Percentiles rank a stretch among this genome's conserved stretches.
Evolutionary conservation across 495 filamentous ascomycete species (phyloP).

Genomic region (Xylaria nigripes): DNA sequence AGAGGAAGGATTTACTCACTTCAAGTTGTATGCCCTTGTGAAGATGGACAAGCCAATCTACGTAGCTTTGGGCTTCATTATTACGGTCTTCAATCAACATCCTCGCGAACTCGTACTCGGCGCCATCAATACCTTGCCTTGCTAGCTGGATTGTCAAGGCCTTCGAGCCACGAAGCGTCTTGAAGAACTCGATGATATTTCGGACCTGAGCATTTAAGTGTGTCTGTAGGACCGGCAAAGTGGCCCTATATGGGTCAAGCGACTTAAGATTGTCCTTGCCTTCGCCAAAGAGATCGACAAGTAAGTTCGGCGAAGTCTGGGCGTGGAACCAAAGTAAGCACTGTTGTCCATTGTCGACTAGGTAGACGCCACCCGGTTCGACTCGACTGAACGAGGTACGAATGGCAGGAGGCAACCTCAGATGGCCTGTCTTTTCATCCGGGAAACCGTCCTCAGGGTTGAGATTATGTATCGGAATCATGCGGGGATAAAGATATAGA

Average conservation of each 20-base stretch:
- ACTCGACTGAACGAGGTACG: slow-evolving; percentile 87
- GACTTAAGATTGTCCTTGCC: slow-evolving; percentile 60
- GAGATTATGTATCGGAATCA: slow-evolving; percentile 86
- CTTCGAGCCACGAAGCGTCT: slow-evolving; percentile 73
- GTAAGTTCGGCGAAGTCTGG: slow-evolving; percentile 64
- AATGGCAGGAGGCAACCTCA: slow-evolving; percentile 65
- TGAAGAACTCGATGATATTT: slow-evolving; percentile 83
- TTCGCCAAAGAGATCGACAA: slow-evolving; percentile 84
- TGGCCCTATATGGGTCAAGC: slow-evolving; percentile 72
- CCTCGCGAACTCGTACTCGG: slow-evolving; percentile 92
- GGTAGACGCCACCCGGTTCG: slow-evolving; percentile 91
- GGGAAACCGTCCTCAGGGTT: slow-evolving; percentile 82
- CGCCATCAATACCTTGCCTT: slow-evolving; percentile 86
- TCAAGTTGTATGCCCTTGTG: slow-evolving; percentile 89
- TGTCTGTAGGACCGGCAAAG: slow-evolving; percentile 72
- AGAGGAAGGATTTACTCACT: slow-evolving; percentile 37
- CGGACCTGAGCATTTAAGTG: slow-evolving; percentile 92
- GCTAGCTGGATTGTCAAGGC: slow-evolving; percentile 84
- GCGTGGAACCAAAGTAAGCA: slow-evolving; percentile 88
- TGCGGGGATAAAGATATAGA: slow-evolving; percentile 90
- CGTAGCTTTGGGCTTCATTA: slow-evolving; percentile 94
- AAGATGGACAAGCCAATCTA: slow-evolving; percentile 95
- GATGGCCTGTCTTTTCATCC: slow-evolving; percentile 70
- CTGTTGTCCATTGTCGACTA: slow-evolving; percentile 94
- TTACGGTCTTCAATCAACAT: slow-evolving; percentile 90